A percentile compares a stretch with the other conserved stretches of the same genome.
Evolutionary conservation across 345 rosid species (phyloP).

Genomic region (Excoecaria cochinchinensis): DNA sequence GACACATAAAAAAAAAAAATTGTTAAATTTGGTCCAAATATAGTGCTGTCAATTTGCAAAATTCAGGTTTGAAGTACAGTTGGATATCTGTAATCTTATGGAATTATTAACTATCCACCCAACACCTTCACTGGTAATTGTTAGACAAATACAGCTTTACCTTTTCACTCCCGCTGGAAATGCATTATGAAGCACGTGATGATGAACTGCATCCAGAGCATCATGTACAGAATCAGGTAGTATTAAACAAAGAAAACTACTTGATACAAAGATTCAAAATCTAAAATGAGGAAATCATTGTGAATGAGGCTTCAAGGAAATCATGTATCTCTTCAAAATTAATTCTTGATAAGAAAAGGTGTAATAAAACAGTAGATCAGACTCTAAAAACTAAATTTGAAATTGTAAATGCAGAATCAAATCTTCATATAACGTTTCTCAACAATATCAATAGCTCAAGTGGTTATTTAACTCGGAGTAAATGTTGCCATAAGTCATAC

Average conservation of each 20-base stretch:
- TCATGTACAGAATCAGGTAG: constrained; percentile 78
- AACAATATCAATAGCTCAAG: background rate
- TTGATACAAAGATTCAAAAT: constrained; percentile 38
- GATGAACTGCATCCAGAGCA: constrained; percentile 74
- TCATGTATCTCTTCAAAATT: no score
- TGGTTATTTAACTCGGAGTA: background rate
- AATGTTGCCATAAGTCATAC: no score
- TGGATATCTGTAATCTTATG: background rate
- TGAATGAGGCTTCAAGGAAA: no score
- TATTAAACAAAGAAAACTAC: constrained; percentile 69
- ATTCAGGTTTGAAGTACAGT: background rate
- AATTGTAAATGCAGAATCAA: no score
- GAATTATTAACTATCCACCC: background rate
- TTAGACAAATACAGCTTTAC: constrained; percentile 31
- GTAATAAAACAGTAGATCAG: no score
- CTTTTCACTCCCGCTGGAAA: constrained; percentile 75
- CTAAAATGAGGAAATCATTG: no score
- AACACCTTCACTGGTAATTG: background rate
- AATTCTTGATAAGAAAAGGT: no score
- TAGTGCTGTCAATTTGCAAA: background rate
- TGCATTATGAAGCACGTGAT: constrained; percentile 73
- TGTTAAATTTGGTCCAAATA: background rate
- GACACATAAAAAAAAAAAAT: background rate
- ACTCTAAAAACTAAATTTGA: no score
- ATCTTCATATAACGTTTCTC: no score